Evolutionary conservation across 495 filamentous ascomycete species (phyloP), one percentile per base, ranked within the genome.

Genomic region (Chaetomium tenue): DNA sequence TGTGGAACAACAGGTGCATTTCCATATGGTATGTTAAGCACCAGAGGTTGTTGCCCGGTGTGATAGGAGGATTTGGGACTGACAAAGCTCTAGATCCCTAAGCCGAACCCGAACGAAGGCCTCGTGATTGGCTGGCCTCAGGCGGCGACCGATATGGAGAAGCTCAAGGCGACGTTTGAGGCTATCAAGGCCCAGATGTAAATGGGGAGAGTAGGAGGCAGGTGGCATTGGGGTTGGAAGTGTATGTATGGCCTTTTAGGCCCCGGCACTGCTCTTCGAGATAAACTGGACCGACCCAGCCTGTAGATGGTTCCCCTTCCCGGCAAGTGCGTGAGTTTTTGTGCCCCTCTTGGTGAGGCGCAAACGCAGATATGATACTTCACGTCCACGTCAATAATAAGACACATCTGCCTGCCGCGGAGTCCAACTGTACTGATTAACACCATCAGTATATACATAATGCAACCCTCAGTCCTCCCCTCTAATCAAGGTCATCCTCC

Each of bases 151-250:
- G 89, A 97, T 69, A 95, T 93, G 88, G 90, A 90, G 11, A 84
- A 85, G 75, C 75, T 98, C 64, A 92, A 93, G 84, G 87, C 83
- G 63, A 79, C 94, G 66, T 78, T 80, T 63, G 91, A 92, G 76
- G 89, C 93, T 60, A 77, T 98, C 69, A 96, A 93, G 85, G 71
- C 87, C 25, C 97, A 92, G 84, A 91, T 98, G 81, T 96, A 84
- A 85, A 69, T 64, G 22, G 5, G 33, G 11, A 37, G 33, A 12
- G 33, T 37, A 37, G 11, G 33, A 37, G 47, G 47, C 25, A 7
- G 50, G 50, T 28, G 23, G 50, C 33, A 20, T 52, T 48, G 13
- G 50, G 13, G 12, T 18, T 18, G 50, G 25, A 11, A 11, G 5
- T 13, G 22, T 22, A 8, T 54, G 51, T 54, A 6, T 28, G 4